Base-by-base conservation (phyloP, 257 asterid genomes). In the Plectranthus barbatus region DNA sequence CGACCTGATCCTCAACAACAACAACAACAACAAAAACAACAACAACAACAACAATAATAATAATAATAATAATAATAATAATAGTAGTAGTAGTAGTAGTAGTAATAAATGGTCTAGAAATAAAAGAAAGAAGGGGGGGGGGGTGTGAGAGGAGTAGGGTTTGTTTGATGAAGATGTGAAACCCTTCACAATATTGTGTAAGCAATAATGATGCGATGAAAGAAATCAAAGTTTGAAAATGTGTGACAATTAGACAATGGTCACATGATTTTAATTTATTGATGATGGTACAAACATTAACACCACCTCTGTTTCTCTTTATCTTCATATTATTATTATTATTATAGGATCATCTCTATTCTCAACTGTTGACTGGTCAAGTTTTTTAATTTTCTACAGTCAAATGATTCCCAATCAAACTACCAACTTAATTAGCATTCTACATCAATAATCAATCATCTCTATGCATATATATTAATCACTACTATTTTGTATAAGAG, bases 401-500 rank as follows among this genome's bases (percentile, higher is more conserved):
- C 68, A 68, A 68, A 68, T 68, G 74, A 74, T 74, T 74, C 78
- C 78, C 64, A 62, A 66, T 17, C 56, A n/a, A 66, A 66, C 60
- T 31, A 48, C 56, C 58, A 54, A 56, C 23, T 61, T 33, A 55
- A 36, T 54, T 46, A 45, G 29, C 50, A 51, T 26, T 1, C 3
- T 26, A 26, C 65, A 60, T 44, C 34, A 42, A 10, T 10, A 15
- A 19, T 14, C 8, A 20, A 41, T 14, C 17, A 47, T 31, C 15
- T 15, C 31, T 13, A 24, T 21, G n/a, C n/a, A 5, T 0, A 4
- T 18, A 56, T 37, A 39, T 3, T 0, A 9, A 39, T n/a, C n/a
- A n/a, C n/a, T 34, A 8, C 31, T 26, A 9, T 4, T 19, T 5
- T 2, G 15, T 11, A 12, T 31, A 1, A 31, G 6, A 17, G 14